Evolutionary conservation across 75 land plant genomes (phyloP), one percentile per base, ranked within the genome.

Genomic region (Cupressus sempervirens): DNA sequence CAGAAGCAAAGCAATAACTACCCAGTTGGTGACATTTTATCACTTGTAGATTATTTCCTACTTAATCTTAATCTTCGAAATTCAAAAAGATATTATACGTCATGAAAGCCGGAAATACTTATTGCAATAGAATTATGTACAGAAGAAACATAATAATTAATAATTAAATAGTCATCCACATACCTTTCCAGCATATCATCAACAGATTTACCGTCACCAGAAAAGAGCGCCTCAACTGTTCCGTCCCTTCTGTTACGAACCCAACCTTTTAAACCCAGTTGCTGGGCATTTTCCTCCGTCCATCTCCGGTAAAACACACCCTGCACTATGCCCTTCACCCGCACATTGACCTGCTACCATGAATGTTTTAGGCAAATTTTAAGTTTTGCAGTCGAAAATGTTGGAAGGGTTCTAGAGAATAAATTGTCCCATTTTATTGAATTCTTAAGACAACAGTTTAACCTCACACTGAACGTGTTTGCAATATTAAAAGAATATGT

Each of bases 291-390:
- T 81, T 93, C 92, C 65, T 89, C 82, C 30, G 95, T 97, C 99
- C 99, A 97, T 74, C 94, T 89, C 84, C 99, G 52, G 90, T 92
- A 94, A 90, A 88, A 97, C 65, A 97, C 98, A 13, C 99, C 99
- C 84, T 97, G 99, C 50, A 96, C 98, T 67, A 89, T 83, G 6
- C 98, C 98, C 84, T 93, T 92, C 8, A 96, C 88, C 82, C 88
- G 82, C 62, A 88, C 94, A 75, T 91, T 90, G 68, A 95, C 95
- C 95, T 94, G 90, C 20, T 7, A 62, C 1, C n/a, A 62, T 7
- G 1, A 62, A 62, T 4, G 23, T 23, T 23, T 62, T 23, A 1
- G 5, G 23, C 7, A 23, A 20, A 20, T 20, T 18, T 58, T 20
- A 20, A 7, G 29, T 3, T 50, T 50, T 50, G 53, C 53, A 7